phyloP scores from a whole-genome alignment of 495 filamentous ascomycete species.

The Talaromyces stipitatus region DNA sequence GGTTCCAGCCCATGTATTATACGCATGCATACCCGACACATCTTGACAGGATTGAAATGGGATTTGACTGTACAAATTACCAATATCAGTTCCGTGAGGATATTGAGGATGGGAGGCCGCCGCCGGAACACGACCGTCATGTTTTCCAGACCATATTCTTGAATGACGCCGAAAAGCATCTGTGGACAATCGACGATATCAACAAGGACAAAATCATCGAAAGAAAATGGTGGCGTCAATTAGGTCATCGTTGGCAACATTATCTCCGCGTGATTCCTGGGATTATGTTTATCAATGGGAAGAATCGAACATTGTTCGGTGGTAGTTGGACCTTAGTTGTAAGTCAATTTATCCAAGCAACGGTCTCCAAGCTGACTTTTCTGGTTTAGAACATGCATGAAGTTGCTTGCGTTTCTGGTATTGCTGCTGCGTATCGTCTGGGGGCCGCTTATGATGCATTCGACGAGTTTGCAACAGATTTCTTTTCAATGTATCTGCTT shows the following conservation, averaged over 20 bases:
- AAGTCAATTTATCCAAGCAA: slow-evolving; percentile 15
- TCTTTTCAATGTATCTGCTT: slow-evolving; percentile 49
- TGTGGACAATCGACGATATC: slow-evolving; percentile 71
- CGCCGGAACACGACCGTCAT: slow-evolving; percentile 48
- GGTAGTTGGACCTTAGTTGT: slow-evolving; percentile 72
- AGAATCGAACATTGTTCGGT: slow-evolving; percentile 59
- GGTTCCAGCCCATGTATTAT: slow-evolving; percentile 77
- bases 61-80: slow-evolving; percentile 79
- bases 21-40: slow-evolving; percentile 61
- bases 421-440: slow-evolving; percentile 70
- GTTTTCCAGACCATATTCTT: slow-evolving; percentile 82
- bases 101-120: slow-evolving; percentile 25
- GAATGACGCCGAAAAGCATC: slow-evolving; percentile 53
- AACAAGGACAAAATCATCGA: slow-evolving; percentile 60
- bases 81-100: slow-evolving; percentile 67
- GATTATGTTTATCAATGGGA: slow-evolving; percentile 75
- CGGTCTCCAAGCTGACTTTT: background rate
- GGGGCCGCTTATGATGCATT: slow-evolving; percentile 65
- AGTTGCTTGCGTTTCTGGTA: slow-evolving; percentile 67
- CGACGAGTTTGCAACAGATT: slow-evolving; percentile 51
- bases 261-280: slow-evolving; percentile 70
- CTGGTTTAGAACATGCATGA: slow-evolving; percentile 65
- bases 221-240: slow-evolving; percentile 79
- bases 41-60: slow-evolving; percentile 72
- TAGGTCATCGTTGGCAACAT: slow-evolving; percentile 76